Base-by-base conservation (phyloP, 2,329 filamentous ascomycete genomes). In the Colletotrichum sp. region DNA sequence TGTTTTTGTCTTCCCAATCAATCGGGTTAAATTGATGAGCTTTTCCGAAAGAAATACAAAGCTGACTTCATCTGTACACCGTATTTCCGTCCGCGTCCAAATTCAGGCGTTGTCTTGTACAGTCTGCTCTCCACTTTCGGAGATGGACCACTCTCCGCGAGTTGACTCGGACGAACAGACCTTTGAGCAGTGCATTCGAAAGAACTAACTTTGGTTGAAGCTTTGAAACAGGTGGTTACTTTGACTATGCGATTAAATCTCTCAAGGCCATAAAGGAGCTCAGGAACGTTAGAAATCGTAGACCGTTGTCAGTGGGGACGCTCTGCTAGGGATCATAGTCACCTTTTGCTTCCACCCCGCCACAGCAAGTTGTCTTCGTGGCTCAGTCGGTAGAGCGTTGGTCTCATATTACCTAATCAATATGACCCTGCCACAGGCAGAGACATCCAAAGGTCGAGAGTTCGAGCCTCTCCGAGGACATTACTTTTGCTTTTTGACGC, bases 381-480 rank as follows among this genome's bases (percentile, higher is more conserved):
- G 73, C 73, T 74, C 73, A 74, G 73, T 74, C 38, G 73, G 73
- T 55, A 74, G 73, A 74, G 73, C 73, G 73, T 74, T 74, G 73
- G 73, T 74, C 73, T 74, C 73, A 74, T 74, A 74, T 58, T 43
- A 71, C 18, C 21, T 48, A 5, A 24, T 43, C 21, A 13, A 67
- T 74, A 67, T 74, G 73, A 74, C 69, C 13, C 69, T 13, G 56
- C 10, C 43, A 0, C 0, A 64, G 62, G 13, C 32, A 43, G 69
- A 56, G 73, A 67, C 3, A 74, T 74, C 73, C 73, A 74, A 74
- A 74, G 73, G 73, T 74, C 73, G 73, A 62, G 64, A 74, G 73
- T 74, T 74, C 73, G 73, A 74, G 69, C 73, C 73, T 74, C 64
- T 62, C 73, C 69, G 64, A 62, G 73, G 73, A 74, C 73, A 74